Evolutionary conservation across 441 rosid genomes (phyloP).

Genomic region (Jatropha podagrica): DNA sequence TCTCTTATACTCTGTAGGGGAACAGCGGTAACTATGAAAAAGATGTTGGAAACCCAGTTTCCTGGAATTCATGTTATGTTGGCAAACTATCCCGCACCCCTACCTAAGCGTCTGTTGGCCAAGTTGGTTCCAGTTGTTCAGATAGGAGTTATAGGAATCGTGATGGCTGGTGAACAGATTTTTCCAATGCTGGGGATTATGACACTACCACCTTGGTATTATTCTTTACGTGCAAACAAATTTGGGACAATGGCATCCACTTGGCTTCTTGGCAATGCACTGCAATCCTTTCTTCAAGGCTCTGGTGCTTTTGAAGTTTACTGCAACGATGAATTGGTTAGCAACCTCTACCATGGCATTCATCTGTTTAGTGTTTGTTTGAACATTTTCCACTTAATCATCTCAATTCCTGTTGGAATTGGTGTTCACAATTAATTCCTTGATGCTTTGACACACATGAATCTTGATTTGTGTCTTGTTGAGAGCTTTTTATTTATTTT

Average conservation of each 20-base stretch:
- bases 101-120: constrained; percentile 61
- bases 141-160: constrained; percentile 62
- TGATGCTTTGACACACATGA: not conserved
- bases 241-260: constrained; percentile 81
- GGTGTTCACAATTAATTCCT: not conserved
- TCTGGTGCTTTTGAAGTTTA: constrained; percentile 85
- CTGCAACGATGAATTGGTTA: constrained; percentile 65
- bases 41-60: constrained; percentile 69
- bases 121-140: constrained; percentile 67
- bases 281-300: constrained; percentile 80
- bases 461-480: not conserved
- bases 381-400: not conserved
- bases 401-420: not conserved
- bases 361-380: not conserved
- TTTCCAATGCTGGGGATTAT: constrained; percentile 68
- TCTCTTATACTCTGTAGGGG: constrained; percentile 44
- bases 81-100: constrained; percentile 68
- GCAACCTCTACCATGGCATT: constrained; percentile 18
- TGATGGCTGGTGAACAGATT: constrained; percentile 71
- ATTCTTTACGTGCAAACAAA: constrained; percentile 67
- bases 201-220: constrained; percentile 70
- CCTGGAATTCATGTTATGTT: constrained; percentile 73
- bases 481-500: not conserved
- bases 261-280: constrained; percentile 85
- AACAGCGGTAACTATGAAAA: constrained; percentile 71